Base-by-base conservation (phyloP, 164 flowering plant genomes). In the Chloranthus sessilifolius region DNA sequence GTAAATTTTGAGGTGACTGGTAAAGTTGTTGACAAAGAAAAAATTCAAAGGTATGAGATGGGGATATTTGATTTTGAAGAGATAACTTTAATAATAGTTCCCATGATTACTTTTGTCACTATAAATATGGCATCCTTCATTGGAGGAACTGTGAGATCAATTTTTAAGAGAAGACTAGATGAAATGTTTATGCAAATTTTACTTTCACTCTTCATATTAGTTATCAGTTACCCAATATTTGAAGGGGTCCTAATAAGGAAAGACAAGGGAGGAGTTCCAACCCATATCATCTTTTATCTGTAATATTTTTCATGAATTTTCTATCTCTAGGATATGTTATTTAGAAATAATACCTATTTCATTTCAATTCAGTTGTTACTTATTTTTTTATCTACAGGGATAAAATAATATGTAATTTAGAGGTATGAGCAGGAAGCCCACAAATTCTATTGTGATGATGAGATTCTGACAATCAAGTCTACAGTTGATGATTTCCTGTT, bases 11-110 rank as follows among this genome's bases (percentile, higher is more conserved):
- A 31, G 48, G 53, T 62, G 5, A 75, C 76, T 14, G 64, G 59
- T 35, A 75, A 75, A 52, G 68, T 36, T 7, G 53, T 36, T 2
- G 65, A 69, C 17, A 50, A 66, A 4, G 61, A 59, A 52, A 42
- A 56, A 30, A 10, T 35, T 0, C 54, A 58, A 42, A 46, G 50
- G 27, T 62, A 72, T 43, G 29, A 54, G 15, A 54, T 19, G 59
- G 74, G 58, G 3, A 37, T 37, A 5, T 69, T 54, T 35, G 65
- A 71, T 60, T 75, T 75, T 26, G 62, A 62, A 56, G 65, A 61
- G 25, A 40, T 57, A 43, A 35, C 43, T 3, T 3, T 40, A 19
- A 47, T 74, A 7, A 41, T 74, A 7, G 25, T 58, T 26, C 69
- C 73, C 3, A 22, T 60, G 35, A 47, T 43, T 12, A 56, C 55